A percentile compares a stretch with the other conserved stretches of the same genome.
phyloP scores from a whole-genome alignment of 78 protist genomes.

The Cavenderia fasciculata region DNA sequence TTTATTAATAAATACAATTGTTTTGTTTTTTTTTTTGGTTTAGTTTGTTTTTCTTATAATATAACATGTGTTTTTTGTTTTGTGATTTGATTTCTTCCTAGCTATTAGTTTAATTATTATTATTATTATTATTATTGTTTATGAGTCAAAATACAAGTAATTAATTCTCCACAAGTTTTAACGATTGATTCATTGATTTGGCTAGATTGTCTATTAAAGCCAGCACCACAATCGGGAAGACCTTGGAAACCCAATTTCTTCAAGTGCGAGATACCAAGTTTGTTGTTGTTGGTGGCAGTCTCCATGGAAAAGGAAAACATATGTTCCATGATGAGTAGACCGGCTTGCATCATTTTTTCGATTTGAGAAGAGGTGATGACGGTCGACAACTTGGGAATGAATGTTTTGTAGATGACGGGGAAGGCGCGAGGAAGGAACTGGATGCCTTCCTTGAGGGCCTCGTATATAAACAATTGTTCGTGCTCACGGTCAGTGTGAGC shows the following conservation, averaged over 20 bases:
- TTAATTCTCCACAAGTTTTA: constrained; percentile 17
- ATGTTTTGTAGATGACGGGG: constrained; percentile 65
- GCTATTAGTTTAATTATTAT: too few species aligned
- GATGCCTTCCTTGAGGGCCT: constrained; percentile 63
- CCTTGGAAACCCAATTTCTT: constrained; percentile 68
- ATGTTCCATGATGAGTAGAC: constrained; percentile 37
- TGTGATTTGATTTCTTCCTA: too few species aligned
- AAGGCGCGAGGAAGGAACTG: constrained; percentile 72
- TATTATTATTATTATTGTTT: too few species aligned
- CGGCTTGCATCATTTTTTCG: constrained; percentile 68
- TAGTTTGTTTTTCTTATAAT: too few species aligned
- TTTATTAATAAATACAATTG: too few species aligned
- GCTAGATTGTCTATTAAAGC: constrained; percentile 32
- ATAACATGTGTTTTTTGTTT: too few species aligned
- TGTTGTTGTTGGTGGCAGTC: not conserved
- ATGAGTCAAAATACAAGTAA: too few species aligned
- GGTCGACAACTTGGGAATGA: constrained; percentile 47
- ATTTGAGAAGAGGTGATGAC: constrained; percentile 57
- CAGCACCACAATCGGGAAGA: constrained; percentile 64
- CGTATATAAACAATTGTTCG: constrained; percentile 72
- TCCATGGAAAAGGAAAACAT: constrained; percentile 59
- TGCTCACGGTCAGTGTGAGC: constrained; percentile 71
- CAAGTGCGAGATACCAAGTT: constrained; percentile 8
- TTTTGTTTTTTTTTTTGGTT: too few species aligned
- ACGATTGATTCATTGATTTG: constrained; percentile 46